Conservation (phyloP, 306 rosid species). For the Trifolium fragiferum region DNA sequence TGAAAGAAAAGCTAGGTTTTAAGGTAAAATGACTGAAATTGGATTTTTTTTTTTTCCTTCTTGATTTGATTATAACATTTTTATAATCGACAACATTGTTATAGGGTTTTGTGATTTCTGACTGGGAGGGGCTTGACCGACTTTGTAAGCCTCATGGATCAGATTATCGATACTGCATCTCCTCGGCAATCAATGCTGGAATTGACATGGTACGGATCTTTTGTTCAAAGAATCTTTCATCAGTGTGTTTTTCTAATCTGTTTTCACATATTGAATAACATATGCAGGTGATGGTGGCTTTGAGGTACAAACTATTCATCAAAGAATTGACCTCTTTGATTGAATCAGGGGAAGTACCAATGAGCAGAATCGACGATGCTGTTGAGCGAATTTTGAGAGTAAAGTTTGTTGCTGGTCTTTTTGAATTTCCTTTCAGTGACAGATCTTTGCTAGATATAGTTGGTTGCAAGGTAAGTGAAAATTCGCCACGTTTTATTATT, state of each 20-base stretch:
- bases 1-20: constrained; percentile 81
- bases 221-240: constrained; percentile 17
- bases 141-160: constrained; percentile 66
- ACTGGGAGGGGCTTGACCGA: constrained; percentile 80
- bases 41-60: constrained; percentile 32
- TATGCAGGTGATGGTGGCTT: constrained; percentile 83
- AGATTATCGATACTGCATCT: constrained; percentile 68
- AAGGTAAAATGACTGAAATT: constrained; percentile 55
- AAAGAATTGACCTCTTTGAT: constrained; percentile 61
- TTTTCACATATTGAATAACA: constrained; percentile 33
- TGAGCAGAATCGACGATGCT: constrained; percentile 79
- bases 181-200: constrained; percentile 74
- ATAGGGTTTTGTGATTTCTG: constrained; percentile 89
- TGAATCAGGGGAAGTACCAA: constrained; percentile 66
- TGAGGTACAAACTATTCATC: constrained; percentile 54
- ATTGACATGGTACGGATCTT: constrained; percentile 76
- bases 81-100: constrained; percentile 30
- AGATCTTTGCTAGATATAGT: constrained; percentile 73
- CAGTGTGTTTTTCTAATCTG: not conserved
- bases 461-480: constrained; percentile 79
- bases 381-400: constrained; percentile 88
- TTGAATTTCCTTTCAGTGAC: constrained; percentile 70
- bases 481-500: constrained; percentile 10
- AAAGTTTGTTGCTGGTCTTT: constrained; percentile 78
- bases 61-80: constrained; percentile 21